Evolutionary conservation across 75 land plant species (phyloP), one percentile per base, ranked within the genome.

Genomic region (Cunninghamia lanceolata): DNA sequence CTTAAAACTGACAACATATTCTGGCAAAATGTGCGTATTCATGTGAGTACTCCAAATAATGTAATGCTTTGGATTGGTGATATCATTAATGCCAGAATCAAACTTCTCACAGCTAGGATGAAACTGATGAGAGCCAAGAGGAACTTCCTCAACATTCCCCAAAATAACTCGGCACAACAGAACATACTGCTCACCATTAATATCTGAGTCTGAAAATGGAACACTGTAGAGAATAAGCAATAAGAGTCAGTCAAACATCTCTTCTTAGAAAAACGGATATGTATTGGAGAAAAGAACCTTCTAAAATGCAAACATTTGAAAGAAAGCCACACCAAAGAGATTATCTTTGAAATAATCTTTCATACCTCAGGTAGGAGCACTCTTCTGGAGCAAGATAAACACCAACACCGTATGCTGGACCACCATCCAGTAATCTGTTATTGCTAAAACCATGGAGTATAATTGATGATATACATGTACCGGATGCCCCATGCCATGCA

Each of bases 401-500:
- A 52, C 99, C 99, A 78, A 85, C 81, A 71, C 98, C 99, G 89
- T 93, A 93, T 17, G 71, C 82, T 39, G 94, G 82, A 68, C 85
- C 85, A 71, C 66, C 63, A 13, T 85, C 88, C 10, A 89, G 81
- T 30, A 56, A 43, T 59, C 86, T 86, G 74, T 82, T 71, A 86
- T 87, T 77, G 9, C 97, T 90, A 87, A 94, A 85, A 13, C 99
- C 99, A 90, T 94, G 88, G 39, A 81, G 82, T 89, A 94, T 88
- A 4, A 95, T 87, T 0, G 88, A 87, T 25, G 89, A 77, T 0
- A 92, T 59, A 39, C 85, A 93, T 40, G 85, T 85, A 47, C 89
- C 89, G 2, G 95, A 88, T 70, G 86, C 82, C 83, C 94, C 91
- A 84, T 96, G 89, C 99, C 99, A 98, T 9, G 94, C 99, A 91